Evolutionary conservation across 345 rosid genomes (phyloP), one percentile per base, ranked within the genome.

Genomic region (Heritiera fomes): DNA sequence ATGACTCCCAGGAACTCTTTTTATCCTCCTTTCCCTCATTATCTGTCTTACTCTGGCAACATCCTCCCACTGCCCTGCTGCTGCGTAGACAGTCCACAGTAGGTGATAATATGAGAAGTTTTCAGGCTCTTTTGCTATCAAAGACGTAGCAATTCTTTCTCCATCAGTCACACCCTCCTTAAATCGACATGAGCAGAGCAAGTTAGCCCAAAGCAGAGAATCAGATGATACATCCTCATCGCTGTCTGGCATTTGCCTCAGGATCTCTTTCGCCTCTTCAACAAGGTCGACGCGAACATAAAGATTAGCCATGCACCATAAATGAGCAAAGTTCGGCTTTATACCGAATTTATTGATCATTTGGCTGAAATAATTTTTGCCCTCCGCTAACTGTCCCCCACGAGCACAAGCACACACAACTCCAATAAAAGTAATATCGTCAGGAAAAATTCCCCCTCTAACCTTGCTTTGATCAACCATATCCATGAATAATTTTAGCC

Each of bases 251-350:
- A 86, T 56, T 75, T 77, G 83, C 83, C 87, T 87, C 56, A 93
- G 66, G 58, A 81, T 71, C 72, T 85, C 87, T 68, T 88, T 87
- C 3, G 95, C 92, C 81, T 88, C 89, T 78, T 82, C 76, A 68
- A 80, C 28, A 8, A 82, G 78, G 64, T 90, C 89, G 0, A 80
- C 83, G 17, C 62, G 68, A 32, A 84, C 77, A 76, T 89, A 89
- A 46, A 93, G 90, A 84, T 91, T 90, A 73, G 94, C 93, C 89
- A 91, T 87, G 70, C 94, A 93, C 98, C 96, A 93, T 81, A 30
- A 81, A 83, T 93, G 95, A 43, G 89, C 92, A 77, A 93, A 93
- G 85, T 84, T 93, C 12, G 90, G 93, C 82, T 87, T 93, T 78
- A 93, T 73, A 55, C 84, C 68, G 40, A 86, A 87, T 65, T 78